Evolutionary conservation across 768 basidiomycete species (phyloP).

Genomic region (Leccinum broughii): DNA sequence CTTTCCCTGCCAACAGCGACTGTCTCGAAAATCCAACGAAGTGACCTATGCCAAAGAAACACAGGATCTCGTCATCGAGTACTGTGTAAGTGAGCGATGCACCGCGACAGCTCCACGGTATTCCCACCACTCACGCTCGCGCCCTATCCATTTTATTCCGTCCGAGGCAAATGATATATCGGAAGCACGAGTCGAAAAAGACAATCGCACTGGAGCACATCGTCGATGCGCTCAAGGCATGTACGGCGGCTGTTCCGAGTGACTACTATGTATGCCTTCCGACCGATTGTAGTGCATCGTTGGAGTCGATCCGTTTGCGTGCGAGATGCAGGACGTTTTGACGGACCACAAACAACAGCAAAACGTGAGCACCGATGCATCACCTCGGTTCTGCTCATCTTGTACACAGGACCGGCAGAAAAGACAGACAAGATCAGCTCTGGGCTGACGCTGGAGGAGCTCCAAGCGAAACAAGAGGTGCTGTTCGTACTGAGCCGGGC

Average conservation of each 20-base stretch:
- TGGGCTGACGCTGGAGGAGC: slow-evolving; percentile 88
- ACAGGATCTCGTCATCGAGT: slow-evolving; percentile 95
- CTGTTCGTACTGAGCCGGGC: slow-evolving; percentile 92
- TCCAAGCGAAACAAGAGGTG: slow-evolving; percentile 82
- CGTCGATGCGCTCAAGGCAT: slow-evolving; percentile 83
- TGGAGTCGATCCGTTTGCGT: slow-evolving; percentile 90
- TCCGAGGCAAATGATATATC: slow-evolving; percentile 98
- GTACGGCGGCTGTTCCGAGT: slow-evolving; percentile 17
- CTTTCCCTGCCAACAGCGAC: slow-evolving; percentile 96
- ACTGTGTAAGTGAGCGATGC: slow-evolving; percentile 91
- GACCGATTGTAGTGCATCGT: slow-evolving; percentile 57
- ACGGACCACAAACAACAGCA: slow-evolving; percentile 96
- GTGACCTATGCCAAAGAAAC: slow-evolving; percentile 93
- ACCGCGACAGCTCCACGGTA: slow-evolving; percentile 2
- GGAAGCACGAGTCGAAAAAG: slow-evolving; percentile 95
- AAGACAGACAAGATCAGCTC: slow-evolving; percentile 86
- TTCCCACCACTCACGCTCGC: slow-evolving; percentile 16
- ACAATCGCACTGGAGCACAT: slow-evolving; percentile 99
- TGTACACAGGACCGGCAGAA: slow-evolving; percentile 76
- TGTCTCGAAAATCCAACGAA: slow-evolving; percentile 91
- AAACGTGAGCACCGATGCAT: slow-evolving; percentile 58
- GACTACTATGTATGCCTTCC: not conserved
- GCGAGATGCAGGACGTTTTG: slow-evolving; percentile 88
- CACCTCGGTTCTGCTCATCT: slow-evolving; percentile 6
- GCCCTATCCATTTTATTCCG: slow-evolving; percentile 81